Conservation (phyloP, 371 early-diverging fungal genomes). For the Conidiobolus incongruus region DNA sequence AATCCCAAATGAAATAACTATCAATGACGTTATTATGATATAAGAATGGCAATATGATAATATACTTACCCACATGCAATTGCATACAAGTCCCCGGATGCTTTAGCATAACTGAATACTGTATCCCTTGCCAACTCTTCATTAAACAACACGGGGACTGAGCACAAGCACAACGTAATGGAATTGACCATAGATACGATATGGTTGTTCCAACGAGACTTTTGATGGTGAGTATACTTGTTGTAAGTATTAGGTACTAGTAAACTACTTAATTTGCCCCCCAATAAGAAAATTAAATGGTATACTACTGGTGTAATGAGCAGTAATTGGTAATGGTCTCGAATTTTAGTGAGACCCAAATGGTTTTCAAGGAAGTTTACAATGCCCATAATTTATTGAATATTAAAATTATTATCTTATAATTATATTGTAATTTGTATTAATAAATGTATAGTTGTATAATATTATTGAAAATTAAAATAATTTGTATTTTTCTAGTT, state of each 20-base stretch:
- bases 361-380: too few species aligned
- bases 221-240: not conserved
- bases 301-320: too few species aligned
- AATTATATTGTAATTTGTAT: too few species aligned
- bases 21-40: not conserved
- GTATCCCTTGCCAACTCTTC: conserved; percentile 29
- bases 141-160: conserved; percentile 36
- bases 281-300: too few species aligned
- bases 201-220: conserved; percentile 37
- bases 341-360: too few species aligned
- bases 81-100: conserved; percentile 49
- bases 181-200: conserved; percentile 27
- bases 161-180: conserved; percentile 25
- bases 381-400: too few species aligned
- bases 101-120: conserved; percentile 48
- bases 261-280: not conserved
- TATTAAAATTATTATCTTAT: too few species aligned
- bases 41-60: not conserved
- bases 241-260: conserved; percentile 6
- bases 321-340: too few species aligned
- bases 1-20: not conserved
- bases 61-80: conserved; percentile 51
- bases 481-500: too few species aligned
- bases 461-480: not conserved
- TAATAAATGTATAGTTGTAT: too few species aligned